Evolutionary conservation across 1,284 basidiomycete genomes (phyloP).

Genomic region (Ustilago trichophora): DNA sequence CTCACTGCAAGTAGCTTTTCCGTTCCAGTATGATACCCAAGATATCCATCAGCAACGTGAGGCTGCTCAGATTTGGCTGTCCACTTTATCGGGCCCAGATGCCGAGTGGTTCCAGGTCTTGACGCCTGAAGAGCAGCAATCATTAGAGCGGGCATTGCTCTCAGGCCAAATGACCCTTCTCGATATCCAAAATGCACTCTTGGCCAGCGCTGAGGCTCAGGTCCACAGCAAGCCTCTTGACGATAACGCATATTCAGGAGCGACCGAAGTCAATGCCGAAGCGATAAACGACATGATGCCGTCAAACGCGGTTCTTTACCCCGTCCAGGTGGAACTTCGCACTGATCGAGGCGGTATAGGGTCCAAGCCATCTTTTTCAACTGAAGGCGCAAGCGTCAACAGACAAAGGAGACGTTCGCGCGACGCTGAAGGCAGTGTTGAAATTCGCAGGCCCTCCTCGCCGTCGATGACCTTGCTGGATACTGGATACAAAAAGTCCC

Average conservation of each 20-base stretch:
- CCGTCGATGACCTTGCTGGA: neutral
- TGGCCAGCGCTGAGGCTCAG: neutral
- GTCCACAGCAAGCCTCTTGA: too few relatives aligned
- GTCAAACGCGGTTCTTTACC: constrained; percentile 14
- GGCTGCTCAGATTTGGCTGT: constrained; percentile 11
- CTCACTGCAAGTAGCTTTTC: constrained; percentile 3
- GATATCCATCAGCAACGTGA: neutral
- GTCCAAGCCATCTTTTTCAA: too few relatives aligned
- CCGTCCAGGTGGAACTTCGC: constrained; percentile 24
- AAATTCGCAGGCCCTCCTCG: constrained; percentile 12
- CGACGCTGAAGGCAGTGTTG: constrained; percentile 12
- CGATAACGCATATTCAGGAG: neutral
- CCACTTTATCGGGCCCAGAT: constrained; percentile 1
- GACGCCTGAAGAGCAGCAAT: constrained; percentile 2
- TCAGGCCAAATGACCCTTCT: constrained; percentile 15
- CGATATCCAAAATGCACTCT: constrained; percentile 12
- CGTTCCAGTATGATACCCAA: constrained; percentile 2
- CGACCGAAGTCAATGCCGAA: neutral
- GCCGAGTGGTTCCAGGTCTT: constrained; percentile 11
- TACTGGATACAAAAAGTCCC: constrained; percentile 2
- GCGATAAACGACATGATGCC: neutral
- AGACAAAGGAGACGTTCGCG: too few relatives aligned
- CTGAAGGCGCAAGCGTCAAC: too few relatives aligned
- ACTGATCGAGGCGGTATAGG: constrained; percentile 14
- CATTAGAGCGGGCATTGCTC: constrained; percentile 12